phyloP scores from a whole-genome alignment of 768 basidiomycete genomes.

The Amanita inopinata region DNA sequence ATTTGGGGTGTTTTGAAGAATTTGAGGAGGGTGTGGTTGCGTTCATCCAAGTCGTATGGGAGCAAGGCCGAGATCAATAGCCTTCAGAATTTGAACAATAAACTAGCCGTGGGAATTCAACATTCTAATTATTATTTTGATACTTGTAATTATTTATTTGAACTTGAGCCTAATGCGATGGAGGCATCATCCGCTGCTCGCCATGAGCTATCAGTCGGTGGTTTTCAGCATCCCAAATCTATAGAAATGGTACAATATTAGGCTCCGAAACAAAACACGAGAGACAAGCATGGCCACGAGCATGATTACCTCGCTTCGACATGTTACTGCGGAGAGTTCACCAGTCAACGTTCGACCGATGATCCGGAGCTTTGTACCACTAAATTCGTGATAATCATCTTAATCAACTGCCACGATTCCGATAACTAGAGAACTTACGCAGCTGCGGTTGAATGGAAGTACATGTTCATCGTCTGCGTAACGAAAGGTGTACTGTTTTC shows the following conservation, averaged over 20 bases:
- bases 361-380: slow-evolving; percentile 34
- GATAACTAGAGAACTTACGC: slow-evolving; percentile 20
- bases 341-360: slow-evolving; percentile 27
- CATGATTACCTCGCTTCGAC: slow-evolving; percentile 30
- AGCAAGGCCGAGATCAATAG: no score
- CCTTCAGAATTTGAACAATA: not conserved
- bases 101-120: not conserved
- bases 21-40: no score
- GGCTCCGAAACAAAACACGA: not conserved
- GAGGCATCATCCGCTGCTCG: slow-evolving; percentile 30
- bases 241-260: slow-evolving; percentile 1
- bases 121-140: not conserved
- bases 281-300: no score
- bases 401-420: not conserved
- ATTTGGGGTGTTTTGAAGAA: no score
- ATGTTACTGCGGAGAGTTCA: slow-evolving; percentile 20
- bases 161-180: no score
- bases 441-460: slow-evolving; percentile 34
- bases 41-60: no score
- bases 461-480: slow-evolving; percentile 34
- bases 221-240: slow-evolving; percentile 34
- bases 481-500: slow-evolving; percentile 23
- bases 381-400: slow-evolving; percentile 15
- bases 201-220: slow-evolving; percentile 32
- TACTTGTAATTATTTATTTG: no score